Evolutionary conservation across 2,329 filamentous ascomycete species (phyloP), one percentile per base, ranked within the genome.

Genomic region (Pseudogymnoascus sp.): DNA sequence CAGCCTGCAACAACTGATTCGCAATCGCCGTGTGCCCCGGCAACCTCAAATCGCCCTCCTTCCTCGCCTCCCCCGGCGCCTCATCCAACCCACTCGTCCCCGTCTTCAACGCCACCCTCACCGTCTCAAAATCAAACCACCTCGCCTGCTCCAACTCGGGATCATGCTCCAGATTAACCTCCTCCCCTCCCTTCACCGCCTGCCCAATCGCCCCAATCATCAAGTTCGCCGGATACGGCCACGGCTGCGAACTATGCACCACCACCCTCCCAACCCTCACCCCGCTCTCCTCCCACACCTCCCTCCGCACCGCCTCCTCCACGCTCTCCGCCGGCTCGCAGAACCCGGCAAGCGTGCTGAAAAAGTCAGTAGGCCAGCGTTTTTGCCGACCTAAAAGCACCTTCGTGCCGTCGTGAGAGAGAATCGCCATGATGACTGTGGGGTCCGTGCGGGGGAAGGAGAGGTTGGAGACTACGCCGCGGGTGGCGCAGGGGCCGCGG

Each of bases 151-250:
- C 91, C 66, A 99, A 76, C 78, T 99, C 95, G 0, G 91, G 90
- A 73, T 99, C 95, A 74, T 97, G 89, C 12, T 89, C 86, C 3
- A 99, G 78, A 70, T 86, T 83, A 61, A 99, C 92, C 34, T 77
- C 83, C 80, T 99, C 95, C 26, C 91, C 91, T 6, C 82, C 84
- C 0, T 90, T 89, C 18, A 90, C 78, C 1, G 92, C 91, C 78
- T 97, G 93, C 0, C 88, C 93, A 69, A 99, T 87, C 1, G 93
- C 93, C 3, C 83, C 91, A 69, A 96, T 90, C 89, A 96, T 95
- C 69, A 96, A 74, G 70, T 87, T 93, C 0, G 89, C 86, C 0
- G 91, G 91, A 73, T 91, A 95, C 2, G 91, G 91, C 91, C 91
- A 96, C 1, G 91, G 90, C 77, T 96, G 91, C 16, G 89, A 90